These are phyloP conservation scores for Spiraea crenata DNA, from an alignment of 331 rosid species.

Conservation along the genomic window DNA sequence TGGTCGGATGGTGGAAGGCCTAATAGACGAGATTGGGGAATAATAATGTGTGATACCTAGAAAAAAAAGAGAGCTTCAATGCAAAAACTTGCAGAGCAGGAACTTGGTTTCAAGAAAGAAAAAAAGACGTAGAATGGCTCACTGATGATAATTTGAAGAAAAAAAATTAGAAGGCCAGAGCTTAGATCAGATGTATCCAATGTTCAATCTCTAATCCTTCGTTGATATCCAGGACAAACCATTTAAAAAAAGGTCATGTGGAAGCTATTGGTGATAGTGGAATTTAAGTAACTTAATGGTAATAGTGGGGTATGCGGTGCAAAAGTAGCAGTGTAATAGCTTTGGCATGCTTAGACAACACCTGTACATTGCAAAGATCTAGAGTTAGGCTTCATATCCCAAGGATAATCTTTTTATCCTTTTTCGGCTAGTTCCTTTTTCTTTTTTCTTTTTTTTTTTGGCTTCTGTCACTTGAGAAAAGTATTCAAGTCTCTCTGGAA, in stretches of 20 bases:
- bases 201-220: background rate
- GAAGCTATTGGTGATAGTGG: background rate
- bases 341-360: background rate
- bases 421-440: too few species aligned
- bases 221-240: too few species aligned
- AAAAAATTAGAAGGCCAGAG: background rate
- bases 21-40: background rate
- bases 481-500: background rate
- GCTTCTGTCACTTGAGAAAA: background rate
- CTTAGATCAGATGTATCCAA: background rate
- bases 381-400: background rate
- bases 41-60: background rate
- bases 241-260: background rate
- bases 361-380: background rate
- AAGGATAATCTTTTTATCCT: background rate
- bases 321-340: background rate
- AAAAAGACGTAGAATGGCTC: background rate
- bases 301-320: background rate
- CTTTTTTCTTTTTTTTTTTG: background rate
- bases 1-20: background rate
- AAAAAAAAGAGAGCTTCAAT: background rate
- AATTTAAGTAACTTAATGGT: background rate
- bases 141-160: background rate
- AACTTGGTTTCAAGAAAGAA: background rate
- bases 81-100: background rate